These are phyloP conservation scores for Ogataea populi-albae DNA, from an alignment of 805 yeast genomes.

Conservation along the genomic window DNA sequence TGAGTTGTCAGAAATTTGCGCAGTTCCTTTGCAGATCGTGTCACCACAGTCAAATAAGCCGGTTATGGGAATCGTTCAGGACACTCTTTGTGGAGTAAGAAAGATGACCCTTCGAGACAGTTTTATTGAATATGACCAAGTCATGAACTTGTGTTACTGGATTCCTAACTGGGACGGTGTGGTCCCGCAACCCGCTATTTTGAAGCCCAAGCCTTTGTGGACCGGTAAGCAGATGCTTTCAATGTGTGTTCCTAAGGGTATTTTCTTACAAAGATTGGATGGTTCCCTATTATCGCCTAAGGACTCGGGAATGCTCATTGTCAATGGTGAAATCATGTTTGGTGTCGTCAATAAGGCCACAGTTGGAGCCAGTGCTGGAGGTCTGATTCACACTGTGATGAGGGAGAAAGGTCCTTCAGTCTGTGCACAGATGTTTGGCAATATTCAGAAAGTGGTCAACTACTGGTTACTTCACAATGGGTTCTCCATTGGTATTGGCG, in stretches of 20 bases:
- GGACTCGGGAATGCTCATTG: conserved; percentile 93
- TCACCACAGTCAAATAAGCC: conserved; percentile 99
- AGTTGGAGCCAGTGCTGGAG: conserved; percentile 98
- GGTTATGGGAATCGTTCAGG: conserved; percentile 99
- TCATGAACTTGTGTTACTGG: conserved; percentile 96
- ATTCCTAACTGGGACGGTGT: conserved; percentile 99
- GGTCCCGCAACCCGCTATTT: conserved; percentile 90
- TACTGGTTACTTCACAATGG: conserved; percentile 96
- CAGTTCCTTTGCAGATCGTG: conserved; percentile 96
- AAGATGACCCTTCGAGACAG: conserved; percentile 90
- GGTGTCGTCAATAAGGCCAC: conserved; percentile 99
- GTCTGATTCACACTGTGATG: conserved; percentile 94
- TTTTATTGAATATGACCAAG: conserved; percentile 88
- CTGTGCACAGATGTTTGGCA: conserved; percentile 88
- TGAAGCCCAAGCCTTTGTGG: conserved; percentile 96
- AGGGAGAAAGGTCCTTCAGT: conserved; percentile 93
- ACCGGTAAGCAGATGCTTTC: conserved; percentile 94
- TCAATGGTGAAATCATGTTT: conserved; percentile 93
- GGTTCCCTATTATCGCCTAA: conserved; percentile 83
- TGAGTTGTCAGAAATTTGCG: conserved; percentile 90
- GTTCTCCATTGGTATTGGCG: conserved; percentile 99
- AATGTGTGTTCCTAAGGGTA: conserved; percentile 92
- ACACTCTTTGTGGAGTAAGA: conserved; percentile 94
- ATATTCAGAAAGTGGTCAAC: conserved; percentile 91
- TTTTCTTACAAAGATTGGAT: conserved; percentile 89